Base-by-base conservation (phyloP, 1,139 yeast genomes). In the Zygoascus hellenicus region DNA sequence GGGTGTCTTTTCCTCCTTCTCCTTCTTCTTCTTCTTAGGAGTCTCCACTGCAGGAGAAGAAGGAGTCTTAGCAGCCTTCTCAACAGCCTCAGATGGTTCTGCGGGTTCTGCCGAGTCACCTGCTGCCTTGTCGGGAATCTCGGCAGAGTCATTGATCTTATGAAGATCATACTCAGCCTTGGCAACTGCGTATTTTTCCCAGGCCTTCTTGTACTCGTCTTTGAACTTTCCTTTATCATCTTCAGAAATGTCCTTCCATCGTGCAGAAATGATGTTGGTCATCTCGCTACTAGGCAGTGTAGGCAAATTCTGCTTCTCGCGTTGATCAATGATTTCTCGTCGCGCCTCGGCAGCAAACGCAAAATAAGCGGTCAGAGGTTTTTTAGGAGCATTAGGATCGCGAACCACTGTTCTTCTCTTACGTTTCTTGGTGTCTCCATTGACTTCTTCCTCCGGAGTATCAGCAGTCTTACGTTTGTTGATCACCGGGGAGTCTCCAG, bases 201-300 rank as follows among this genome's bases (percentile, higher is more conserved):
- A 41, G 11, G 36, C 38, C 30, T 46, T 33, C n/a, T 22, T 11
- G 65, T 88, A 87, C 52, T 81, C 78, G 56, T 77, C 78, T 63
- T 82, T 84, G 92, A 94, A 89, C 57, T 77, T 76, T 50, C 75
- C 77, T 66, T 83, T 85, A 61, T 84, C 92, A 30, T 70, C 76
- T 15, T 77, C 83, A 47, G 80, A 62, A 61, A 88, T 70, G 42
- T 72, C 76, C 58, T 79, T 78, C 96, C 96, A 89, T 63, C 81
- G 78, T 58, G 77, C 80, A 47, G 92, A 81, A 56, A 88, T 81
- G 58, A 82, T 81, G 58, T 79, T 81, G 42, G 94, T 85, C 69
- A 87, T 77, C 57, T 86, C 95, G 38, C 80, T 77, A 45, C 90
- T 85, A 19, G 82, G 73, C 54, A 83, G 71, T 11, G 45, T 15